A percentile compares a stretch with the other conserved stretches of the same genome.
Evolutionary conservation across 116 monocot species (phyloP).

Genomic region (Trichopus zeylanicus): DNA sequence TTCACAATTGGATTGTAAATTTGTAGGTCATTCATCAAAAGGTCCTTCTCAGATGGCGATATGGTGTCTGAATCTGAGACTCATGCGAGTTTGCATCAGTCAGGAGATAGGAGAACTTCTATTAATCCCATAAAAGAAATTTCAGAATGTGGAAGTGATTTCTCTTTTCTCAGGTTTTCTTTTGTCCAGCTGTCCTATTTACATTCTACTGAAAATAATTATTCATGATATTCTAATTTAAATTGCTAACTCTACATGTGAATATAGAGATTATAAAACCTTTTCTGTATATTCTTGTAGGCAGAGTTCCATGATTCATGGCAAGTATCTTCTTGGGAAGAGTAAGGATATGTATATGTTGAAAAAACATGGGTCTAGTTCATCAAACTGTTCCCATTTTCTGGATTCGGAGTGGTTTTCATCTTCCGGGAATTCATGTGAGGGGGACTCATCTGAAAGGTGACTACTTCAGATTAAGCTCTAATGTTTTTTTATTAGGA

Average conservation of each 20-base stretch:
- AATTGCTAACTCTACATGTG: not conserved
- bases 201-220: not conserved
- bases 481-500: not conserved
- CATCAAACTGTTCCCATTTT: conserved; percentile 88
- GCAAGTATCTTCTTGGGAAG: conserved; percentile 31
- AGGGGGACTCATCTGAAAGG: conserved; percentile 46
- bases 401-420: conserved; percentile 66
- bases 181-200: conserved; percentile 5
- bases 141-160: conserved; percentile 24
- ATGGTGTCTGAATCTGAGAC: conserved; percentile 20
- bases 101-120: conserved; percentile 8
- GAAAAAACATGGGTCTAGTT: conserved; percentile 33
- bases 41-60: conserved; percentile 34
- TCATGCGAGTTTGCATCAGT: conserved; percentile 14
- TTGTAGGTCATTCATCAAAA: conserved; percentile 22
- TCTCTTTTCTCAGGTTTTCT: conserved; percentile 51
- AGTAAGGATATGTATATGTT: conserved; percentile 19
- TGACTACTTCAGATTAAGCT: conserved; percentile 1
- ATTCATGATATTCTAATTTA: not conserved
- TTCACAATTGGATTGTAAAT: not conserved
- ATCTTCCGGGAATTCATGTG: conserved; percentile 44
- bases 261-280: not conserved
- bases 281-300: conserved; percentile 7
- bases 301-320: conserved; percentile 26
- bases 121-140: conserved; percentile 48